Evolutionary conservation across 1,139 yeast species (phyloP).

Genomic region (Kluyveromyces sp.): DNA sequence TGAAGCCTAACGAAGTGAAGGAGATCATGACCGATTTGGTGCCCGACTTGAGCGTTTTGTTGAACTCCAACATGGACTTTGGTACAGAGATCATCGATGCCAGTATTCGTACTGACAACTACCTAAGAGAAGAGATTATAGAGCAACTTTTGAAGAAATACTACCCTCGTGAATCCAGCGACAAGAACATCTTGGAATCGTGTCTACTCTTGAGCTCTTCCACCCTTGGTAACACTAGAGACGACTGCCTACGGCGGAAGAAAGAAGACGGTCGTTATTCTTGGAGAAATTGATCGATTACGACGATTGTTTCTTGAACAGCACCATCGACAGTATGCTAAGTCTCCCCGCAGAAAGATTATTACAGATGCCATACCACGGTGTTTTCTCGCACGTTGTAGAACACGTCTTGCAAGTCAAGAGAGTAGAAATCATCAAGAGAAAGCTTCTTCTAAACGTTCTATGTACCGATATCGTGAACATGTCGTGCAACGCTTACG

Average conservation of each 20-base stretch:
- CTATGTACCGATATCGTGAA: slow-evolving; percentile 48
- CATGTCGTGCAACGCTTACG: slow-evolving; percentile 79
- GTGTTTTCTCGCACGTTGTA: slow-evolving; percentile 81
- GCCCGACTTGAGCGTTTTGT: slow-evolving; percentile 55
- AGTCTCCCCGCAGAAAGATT: slow-evolving; percentile 52
- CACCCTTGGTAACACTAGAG: slow-evolving; percentile 72
- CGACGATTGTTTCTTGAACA: slow-evolving; percentile 50
- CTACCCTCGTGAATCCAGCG: slow-evolving; percentile 41
- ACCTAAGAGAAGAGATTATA: slow-evolving; percentile 59
- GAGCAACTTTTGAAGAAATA: slow-evolving; percentile 52
- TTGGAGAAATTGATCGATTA: slow-evolving; percentile 63
- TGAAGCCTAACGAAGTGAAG: slow-evolving; percentile 53
- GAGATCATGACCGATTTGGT: slow-evolving; percentile 61
- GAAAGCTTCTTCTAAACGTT: slow-evolving; percentile 61
- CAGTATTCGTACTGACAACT: slow-evolving; percentile 50
- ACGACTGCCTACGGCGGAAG: slow-evolving; percentile 88
- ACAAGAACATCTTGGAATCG: slow-evolving; percentile 52
- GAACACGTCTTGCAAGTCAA: slow-evolving; percentile 52
- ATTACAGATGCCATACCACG: slow-evolving; percentile 71
- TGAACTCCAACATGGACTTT: slow-evolving; percentile 63
- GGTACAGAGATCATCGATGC: slow-evolving; percentile 65
- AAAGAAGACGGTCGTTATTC: slow-evolving; percentile 71
- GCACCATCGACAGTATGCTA: slow-evolving; percentile 54
- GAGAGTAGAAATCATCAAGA: slow-evolving; percentile 45
- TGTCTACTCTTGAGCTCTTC: slow-evolving; percentile 57